These are phyloP conservation scores for Silene coronaria DNA, from an alignment of 179 eudicot species.

Conservation along the genomic window DNA sequence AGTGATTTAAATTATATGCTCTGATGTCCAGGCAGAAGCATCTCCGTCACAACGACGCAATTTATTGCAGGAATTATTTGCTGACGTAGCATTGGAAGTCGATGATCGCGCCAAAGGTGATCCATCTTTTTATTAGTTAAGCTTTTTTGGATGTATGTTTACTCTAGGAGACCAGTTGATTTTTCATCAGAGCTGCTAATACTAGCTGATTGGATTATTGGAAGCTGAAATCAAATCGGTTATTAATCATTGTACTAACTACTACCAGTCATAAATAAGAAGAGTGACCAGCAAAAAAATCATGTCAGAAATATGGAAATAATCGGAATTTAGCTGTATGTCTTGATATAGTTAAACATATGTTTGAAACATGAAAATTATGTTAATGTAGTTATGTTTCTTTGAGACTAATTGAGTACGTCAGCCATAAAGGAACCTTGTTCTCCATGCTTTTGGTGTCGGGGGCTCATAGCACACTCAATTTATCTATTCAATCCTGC, in stretches of 20 bases:
- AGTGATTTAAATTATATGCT: not conserved
- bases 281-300: not conserved
- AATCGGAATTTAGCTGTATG: not conserved
- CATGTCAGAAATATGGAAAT: not conserved
- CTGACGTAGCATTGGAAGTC: slow-evolving; percentile 81
- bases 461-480: not conserved
- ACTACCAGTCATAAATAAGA: not conserved
- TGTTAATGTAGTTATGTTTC: not conserved
- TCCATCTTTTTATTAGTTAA: slow-evolving; percentile 8
- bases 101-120: slow-evolving; percentile 86
- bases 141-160: too few relatives aligned
- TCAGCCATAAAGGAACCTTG: not conserved
- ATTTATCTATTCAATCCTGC: not conserved
- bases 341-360: not conserved
- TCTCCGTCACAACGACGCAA: slow-evolving; percentile 67
- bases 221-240: not conserved
- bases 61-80: slow-evolving; percentile 71
- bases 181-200: too few relatives aligned
- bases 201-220: not conserved
- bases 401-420: not conserved
- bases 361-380: not conserved
- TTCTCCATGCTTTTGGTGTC: not conserved
- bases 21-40: slow-evolving; percentile 52
- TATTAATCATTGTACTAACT: not conserved
- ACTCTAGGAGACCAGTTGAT: not conserved